A percentile compares a stretch with the other conserved stretches of the same genome.
phyloP scores from a whole-genome alignment of 768 basidiomycete species.

The Suillus luteus region DNA sequence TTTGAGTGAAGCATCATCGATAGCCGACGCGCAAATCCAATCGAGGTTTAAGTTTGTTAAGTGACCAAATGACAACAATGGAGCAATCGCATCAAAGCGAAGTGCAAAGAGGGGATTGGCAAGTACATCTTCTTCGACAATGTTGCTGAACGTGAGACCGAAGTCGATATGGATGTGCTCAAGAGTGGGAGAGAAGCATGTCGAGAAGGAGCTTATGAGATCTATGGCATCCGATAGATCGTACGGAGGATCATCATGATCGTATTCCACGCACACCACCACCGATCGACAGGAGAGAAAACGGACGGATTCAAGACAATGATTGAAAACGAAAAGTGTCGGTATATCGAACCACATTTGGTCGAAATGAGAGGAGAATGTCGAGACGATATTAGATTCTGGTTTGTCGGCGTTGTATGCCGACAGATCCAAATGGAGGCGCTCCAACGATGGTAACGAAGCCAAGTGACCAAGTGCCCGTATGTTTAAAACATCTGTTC shows the following conservation, averaged over 20 bases:
- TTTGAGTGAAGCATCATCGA: neutral
- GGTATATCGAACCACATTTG: neutral
- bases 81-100: neutral
- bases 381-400: neutral
- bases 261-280: neutral
- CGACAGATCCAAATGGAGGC: neutral
- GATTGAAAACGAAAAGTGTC: neutral
- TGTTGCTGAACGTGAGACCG: neutral
- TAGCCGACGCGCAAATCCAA: neutral
- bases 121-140: neutral
- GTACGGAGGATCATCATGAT: neutral
- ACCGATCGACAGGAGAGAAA: neutral
- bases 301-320: neutral
- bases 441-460: neutral
- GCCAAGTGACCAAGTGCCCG: neutral
- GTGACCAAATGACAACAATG: neutral
- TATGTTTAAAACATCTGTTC: neutral
- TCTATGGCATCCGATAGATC: neutral
- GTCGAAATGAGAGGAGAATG: neutral
- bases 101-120: neutral
- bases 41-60: neutral
- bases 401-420: neutral
- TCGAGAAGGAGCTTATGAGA: neutral
- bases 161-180: neutral
- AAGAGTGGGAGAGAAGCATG: neutral